Evolutionary conservation across 208 protist species (phyloP), one percentile per base, ranked within the genome.

Genomic region (Leishmania mexicana): DNA sequence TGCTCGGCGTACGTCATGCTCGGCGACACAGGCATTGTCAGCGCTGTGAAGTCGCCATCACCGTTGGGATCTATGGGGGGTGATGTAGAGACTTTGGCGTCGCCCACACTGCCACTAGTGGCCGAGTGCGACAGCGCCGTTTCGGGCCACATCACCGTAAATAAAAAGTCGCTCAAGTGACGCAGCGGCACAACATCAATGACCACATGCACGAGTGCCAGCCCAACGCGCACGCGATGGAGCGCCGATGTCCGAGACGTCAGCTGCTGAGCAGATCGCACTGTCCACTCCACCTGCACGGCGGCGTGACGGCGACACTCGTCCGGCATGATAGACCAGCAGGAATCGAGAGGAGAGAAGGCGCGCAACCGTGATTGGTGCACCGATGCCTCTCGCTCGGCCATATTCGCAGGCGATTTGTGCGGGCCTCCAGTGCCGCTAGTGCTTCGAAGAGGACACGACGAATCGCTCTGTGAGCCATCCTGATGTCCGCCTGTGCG

Each of bases 251-350:
- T 17, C 7, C 51, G 45, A 19, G 79, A 83, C 1, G 62, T 58
- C 40, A 80, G 57, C 78, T 81, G 79, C 75, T 74, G 64, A 28
- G 75, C 47, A 24, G 83, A 81, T 58, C 78, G 83, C 21, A 64
- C 19, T 24, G 57, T 79, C 78, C 83, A 86, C 51, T 83, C 78
- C 1, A 78, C 54, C 31, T 76, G 64, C 78, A 70, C 77, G 0
- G 78, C 74, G 5, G 78, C 83, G 31, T 35, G 72, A 13, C 78
- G 83, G 3, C 75, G 64, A 58, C 83, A 86, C 71, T 82, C 83
- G 45, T 86, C 73, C 0, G 78, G 72, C 54, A 86, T n/a, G 49
- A 83, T 76, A 49, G 83, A 76, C 83, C 83, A 86, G 65, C 83
- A 86, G n/a, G 67, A 64, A 57, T 86, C 83, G 21, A 86, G 78